phyloP scores from a whole-genome alignment of 345 rosid species.

The Acer campestre region DNA sequence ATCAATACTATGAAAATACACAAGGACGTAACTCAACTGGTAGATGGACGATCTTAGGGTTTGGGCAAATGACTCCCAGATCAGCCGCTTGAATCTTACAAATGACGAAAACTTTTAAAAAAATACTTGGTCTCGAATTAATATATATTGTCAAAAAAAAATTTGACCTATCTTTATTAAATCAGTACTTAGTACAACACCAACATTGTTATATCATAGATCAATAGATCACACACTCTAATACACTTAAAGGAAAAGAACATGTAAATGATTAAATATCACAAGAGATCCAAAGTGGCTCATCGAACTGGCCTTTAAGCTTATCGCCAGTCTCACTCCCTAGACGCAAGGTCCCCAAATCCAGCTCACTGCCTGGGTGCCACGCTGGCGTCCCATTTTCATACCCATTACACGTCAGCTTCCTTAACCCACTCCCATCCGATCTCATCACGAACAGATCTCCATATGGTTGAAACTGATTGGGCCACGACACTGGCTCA shows the following conservation, averaged over 20 bases:
- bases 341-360: conserved; percentile 31
- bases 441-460: conserved; percentile 56
- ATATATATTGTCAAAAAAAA: too few relatives aligned
- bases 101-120: too few relatives aligned
- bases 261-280: conserved; percentile 28
- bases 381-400: conserved; percentile 91
- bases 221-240: too few relatives aligned
- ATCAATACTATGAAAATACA: too few relatives aligned
- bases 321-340: conserved; percentile 43
- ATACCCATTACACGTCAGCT: conserved; percentile 85
- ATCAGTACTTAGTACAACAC: too few relatives aligned
- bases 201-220: neutral
- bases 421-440: conserved; percentile 68
- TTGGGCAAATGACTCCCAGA: too few relatives aligned
- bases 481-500: conserved; percentile 79
- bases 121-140: too few relatives aligned
- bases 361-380: conserved; percentile 40
- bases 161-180: too few relatives aligned
- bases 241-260: neutral
- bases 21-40: too few relatives aligned
- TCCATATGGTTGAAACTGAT: conserved; percentile 90
- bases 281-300: conserved; percentile 73
- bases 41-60: too few relatives aligned
- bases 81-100: too few relatives aligned
- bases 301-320: conserved; percentile 57